Evolutionary conservation across 768 basidiomycete genomes (phyloP), one percentile per base, ranked within the genome.

Genomic region (Lactarius sp.): DNA sequence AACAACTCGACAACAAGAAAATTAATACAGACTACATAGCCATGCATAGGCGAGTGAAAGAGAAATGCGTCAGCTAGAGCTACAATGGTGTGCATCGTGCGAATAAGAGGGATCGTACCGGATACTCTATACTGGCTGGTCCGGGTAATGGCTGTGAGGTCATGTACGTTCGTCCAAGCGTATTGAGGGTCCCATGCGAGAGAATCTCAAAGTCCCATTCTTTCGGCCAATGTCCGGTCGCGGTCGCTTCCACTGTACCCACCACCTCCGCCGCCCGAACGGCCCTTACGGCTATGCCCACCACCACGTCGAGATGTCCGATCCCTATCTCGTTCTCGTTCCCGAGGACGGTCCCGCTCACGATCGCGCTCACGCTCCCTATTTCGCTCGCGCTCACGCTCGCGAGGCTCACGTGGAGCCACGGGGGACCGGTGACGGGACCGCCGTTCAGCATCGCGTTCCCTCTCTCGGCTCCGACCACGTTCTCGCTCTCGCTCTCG

Each of bases 161-260:
- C 62, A 62, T 55, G 61, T 59, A 66, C 65, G 69, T 71, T 70
- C 66, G 59, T 68, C 58, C 58, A 49, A 60, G 54, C 52, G 62
- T 49, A 58, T 63, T 63, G 61, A 42, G 36, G 56, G 34, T 58
- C 54, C 44, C 18, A 58, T 54, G 34, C 57, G 52, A 67, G 65
- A 67, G 60, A 58, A 63, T 57, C 51, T 81, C 75, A 89, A 49
- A 90, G 80, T 74, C 90, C 90, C 86, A 92, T 82, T 71, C 90
- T 78, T 75, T 92, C 88, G 74, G 86, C 87, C 79, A 92, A 85
- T 79, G 90, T 89, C 83, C 90, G 89, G 79, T 88, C 86, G 51
- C 77, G 78, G 66, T 73, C 73, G 44, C 77, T 72, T 14, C 76
- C 75, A 31, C 74, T 72, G 18, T 77, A 72, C 52, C 74, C 68